Evolutionary conservation across 352 stramenopile genomes (phyloP), one percentile per base, ranked within the genome.

Genomic region (Phytophthora agathidicida): DNA sequence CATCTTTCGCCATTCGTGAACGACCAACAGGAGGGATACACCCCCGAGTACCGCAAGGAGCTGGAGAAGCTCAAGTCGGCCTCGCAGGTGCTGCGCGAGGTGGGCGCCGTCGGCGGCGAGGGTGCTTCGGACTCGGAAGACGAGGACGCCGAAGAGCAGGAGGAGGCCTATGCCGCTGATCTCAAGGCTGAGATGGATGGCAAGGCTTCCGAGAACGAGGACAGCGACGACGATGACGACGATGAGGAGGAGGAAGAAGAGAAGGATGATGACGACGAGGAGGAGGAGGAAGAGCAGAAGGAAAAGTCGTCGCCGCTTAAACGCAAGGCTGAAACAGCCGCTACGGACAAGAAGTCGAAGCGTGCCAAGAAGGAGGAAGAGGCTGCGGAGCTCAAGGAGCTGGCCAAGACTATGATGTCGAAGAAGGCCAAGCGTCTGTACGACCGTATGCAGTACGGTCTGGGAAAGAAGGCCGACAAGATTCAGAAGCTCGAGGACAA

Each of bases 1-100:
- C 86, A 95, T 55, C 69, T 95, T 5, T 93, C 95, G 50, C 98
- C 98, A 26, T 99, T 99, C 71, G 96, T 99, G 14, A 95, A 99
- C 60, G 94, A 99, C 69, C 84, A 90, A 6, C 86, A 93, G 14
- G 97, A 99, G 54, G 97, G 97, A 26, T 96, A 99, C 83, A 94
- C 96, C 36, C 98, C 98, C 7, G 95, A 98, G 47, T 99, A 99
- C 81, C 87, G 93, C 42, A 97, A 91, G 72, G 78, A 95, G 64
- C 72, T 95, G 37, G 68, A 89, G 30, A 92, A 92, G 63, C 73
- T 93, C 67, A 91, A 91, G 69, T 93, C 83, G 24, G 86, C 86
- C n/a, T 68, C 73, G 10, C 81, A 93, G 63, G 80, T 91, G 39
- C 56, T 91, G 28, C 76, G 72, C 44, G 85, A 94, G 31, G 69